Evolutionary conservation across 2,329 filamentous ascomycete species (phyloP).

Genomic region (Pseudogymnoascus sp.): DNA sequence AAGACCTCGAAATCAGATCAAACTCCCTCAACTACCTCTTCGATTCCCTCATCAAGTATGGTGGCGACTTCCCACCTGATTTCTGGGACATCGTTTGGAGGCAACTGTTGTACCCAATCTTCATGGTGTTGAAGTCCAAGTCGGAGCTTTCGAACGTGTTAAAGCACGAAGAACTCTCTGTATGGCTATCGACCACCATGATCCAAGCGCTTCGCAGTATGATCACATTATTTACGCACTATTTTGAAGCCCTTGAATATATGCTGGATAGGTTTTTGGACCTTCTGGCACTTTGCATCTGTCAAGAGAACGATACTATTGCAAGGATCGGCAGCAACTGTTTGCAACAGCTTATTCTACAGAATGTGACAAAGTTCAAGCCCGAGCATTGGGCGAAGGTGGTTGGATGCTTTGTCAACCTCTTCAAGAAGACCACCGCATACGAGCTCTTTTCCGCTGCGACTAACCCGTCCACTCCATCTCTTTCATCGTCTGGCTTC

Average conservation of each 20-base stretch:
- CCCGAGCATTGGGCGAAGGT: conserved; percentile 87
- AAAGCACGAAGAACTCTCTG: conserved; percentile 92
- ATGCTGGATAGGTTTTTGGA: conserved; percentile 98
- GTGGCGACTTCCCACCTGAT: conserved; percentile 80
- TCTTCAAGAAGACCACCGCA: conserved; percentile 91
- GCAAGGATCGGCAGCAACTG: conserved; percentile 98
- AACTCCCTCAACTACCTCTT: conserved; percentile 94
- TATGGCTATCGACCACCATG: conserved; percentile 99
- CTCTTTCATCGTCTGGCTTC: conserved; percentile 42
- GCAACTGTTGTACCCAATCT: conserved; percentile 94
- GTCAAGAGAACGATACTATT: conserved; percentile 97
- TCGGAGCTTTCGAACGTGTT: conserved; percentile 93
- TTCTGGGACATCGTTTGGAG: conserved; percentile 99
- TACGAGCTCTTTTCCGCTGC: conserved; percentile 90
- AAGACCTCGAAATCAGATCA: conserved; percentile 91
- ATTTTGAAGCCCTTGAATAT: conserved; percentile 90
- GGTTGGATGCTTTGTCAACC: conserved; percentile 87
- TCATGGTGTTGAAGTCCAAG: conserved; percentile 92
- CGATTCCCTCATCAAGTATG: conserved; percentile 81
- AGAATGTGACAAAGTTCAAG: conserved; percentile 90
- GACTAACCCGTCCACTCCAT: conserved; percentile 43
- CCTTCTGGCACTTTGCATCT: conserved; percentile 89
- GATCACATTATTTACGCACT: conserved; percentile 98
- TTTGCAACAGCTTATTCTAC: conserved; percentile 87
- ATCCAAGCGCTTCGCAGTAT: conserved; percentile 97